A percentile compares a stretch with the other conserved stretches of the same genome.
These are phyloP conservation scores for Zymoseptoria passerinii DNA, from an alignment of 2,329 filamentous ascomycete species.

Conservation along the genomic window DNA sequence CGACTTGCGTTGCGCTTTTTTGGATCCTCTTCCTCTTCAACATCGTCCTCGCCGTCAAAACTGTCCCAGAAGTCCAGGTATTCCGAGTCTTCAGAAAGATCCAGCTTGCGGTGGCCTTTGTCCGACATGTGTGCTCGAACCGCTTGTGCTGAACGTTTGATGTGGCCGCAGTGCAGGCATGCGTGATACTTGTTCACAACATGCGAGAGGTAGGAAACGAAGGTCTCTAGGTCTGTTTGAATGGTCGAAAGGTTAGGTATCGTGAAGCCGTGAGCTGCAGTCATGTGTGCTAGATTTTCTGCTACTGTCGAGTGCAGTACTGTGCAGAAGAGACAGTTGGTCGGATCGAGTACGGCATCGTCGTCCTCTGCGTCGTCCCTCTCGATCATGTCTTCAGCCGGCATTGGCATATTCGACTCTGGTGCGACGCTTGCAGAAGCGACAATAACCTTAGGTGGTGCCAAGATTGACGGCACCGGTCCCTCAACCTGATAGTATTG, in stretches of 20 bases:
- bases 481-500: not conserved
- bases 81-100: constrained; percentile 11
- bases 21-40: not conserved
- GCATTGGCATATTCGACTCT: not conserved
- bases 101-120: constrained; percentile 40
- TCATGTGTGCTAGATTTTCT: constrained; percentile 43
- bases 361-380: not conserved
- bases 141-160: constrained; percentile 36
- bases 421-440: not conserved
- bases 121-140: constrained; percentile 46
- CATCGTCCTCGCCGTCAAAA: not conserved
- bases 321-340: constrained; percentile 34
- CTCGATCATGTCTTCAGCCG: not conserved
- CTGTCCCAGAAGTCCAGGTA: constrained; percentile 14
- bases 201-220: constrained; percentile 43
- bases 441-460: not conserved
- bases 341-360: not conserved
- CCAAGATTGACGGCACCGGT: not conserved
- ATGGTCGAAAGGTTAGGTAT: constrained; percentile 26
- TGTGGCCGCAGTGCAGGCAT: constrained; percentile 44
- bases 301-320: constrained; percentile 25
- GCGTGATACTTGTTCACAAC: constrained; percentile 43
- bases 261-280: constrained; percentile 38
- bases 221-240: constrained; percentile 39
- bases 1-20: not conserved